Evolutionary conservation across 805 yeast species (phyloP).

Genomic region (Ogataea neopini): DNA sequence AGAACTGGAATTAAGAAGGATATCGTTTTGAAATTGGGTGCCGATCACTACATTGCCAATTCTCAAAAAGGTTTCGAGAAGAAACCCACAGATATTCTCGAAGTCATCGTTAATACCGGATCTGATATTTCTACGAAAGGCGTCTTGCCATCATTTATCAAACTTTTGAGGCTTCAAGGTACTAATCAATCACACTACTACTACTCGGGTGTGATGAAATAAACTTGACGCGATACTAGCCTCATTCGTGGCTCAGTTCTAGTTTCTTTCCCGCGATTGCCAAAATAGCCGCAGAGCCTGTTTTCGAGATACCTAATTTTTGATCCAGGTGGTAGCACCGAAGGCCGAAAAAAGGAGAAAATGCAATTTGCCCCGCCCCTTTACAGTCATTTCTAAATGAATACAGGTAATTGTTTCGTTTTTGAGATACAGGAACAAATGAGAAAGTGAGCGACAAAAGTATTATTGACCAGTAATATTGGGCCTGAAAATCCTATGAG

Average conservation of each 20-base stretch:
- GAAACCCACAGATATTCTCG: slow-evolving; percentile 38
- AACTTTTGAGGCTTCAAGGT: slow-evolving; percentile 59
- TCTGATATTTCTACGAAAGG: slow-evolving; percentile 8
- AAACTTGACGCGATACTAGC: no score
- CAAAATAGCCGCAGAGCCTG: background rate
- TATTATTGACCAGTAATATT: no score
- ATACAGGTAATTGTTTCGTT: no score
- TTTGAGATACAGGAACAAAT: no score
- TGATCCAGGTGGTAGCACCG: background rate
- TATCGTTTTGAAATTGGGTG: slow-evolving; percentile 56
- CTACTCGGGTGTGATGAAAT: no score
- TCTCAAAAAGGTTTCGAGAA: slow-evolving; percentile 39
- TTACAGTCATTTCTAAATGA: no score
- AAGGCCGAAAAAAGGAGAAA: background rate
- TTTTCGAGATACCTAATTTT: background rate
- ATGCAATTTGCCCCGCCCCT: no score
- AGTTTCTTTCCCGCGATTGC: no score
- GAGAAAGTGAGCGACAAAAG: no score
- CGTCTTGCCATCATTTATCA: slow-evolving; percentile 48
- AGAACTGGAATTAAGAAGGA: slow-evolving; percentile 50
- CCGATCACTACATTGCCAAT: slow-evolving; percentile 55
- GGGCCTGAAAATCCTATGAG: no score
- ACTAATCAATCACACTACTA: no score
- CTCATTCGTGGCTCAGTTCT: no score
- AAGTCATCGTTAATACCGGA: slow-evolving; percentile 42